Base-by-base conservation (phyloP, 2,329 filamentous ascomycete genomes). In the Truncatella angustata region DNA sequence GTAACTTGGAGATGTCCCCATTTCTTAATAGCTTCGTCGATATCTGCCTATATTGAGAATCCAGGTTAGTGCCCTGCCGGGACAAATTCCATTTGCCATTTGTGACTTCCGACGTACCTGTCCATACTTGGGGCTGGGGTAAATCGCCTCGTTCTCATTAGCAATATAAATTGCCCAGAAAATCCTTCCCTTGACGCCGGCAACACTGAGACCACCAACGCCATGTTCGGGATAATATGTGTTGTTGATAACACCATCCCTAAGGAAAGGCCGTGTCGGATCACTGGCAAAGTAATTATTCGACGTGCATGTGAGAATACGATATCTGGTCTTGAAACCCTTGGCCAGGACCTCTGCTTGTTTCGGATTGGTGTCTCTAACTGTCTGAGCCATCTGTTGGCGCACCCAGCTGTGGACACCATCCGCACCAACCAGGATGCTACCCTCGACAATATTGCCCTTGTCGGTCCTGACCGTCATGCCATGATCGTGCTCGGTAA, bases 341-440 rank as follows among this genome's bases (percentile, higher is more conserved):
- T 18, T 18, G n/a, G 44, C 28, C 28, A 47, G 10, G 28, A 36
- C 24, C 16, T 32, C 20, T 11, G 44, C n/a, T 2, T 18, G n/a
- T 4, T 34, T 34, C 14, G 28, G 44, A 16, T 47, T 28, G 2
- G 26, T 34, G 9, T 34, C 44, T 28, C 35, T 21, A 28, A 47
- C 16, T 6, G 32, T 18, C 10, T 34, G 16, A 3, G 44, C 44
- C 18, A 47, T 47, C 5, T 30, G 44, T 7, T 34, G 26, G 9
- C 44, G 44, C 10, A 47, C 44, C 4, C 23, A 12, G 44, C 44
- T 47, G 32, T 47, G 44, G 12, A 47, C 44, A 16, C 44, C 44
- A 24, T 47, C 42, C 20, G 58, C 54, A 9, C 56, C 56, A 21
- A 59, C 35, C 4, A 59, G 54, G 11, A 59, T 55, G 43, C 50